These are phyloP conservation scores for Hyaloscypha hepaticicola DNA, from an alignment of 495 filamentous ascomycete species.

Conservation along the genomic window DNA sequence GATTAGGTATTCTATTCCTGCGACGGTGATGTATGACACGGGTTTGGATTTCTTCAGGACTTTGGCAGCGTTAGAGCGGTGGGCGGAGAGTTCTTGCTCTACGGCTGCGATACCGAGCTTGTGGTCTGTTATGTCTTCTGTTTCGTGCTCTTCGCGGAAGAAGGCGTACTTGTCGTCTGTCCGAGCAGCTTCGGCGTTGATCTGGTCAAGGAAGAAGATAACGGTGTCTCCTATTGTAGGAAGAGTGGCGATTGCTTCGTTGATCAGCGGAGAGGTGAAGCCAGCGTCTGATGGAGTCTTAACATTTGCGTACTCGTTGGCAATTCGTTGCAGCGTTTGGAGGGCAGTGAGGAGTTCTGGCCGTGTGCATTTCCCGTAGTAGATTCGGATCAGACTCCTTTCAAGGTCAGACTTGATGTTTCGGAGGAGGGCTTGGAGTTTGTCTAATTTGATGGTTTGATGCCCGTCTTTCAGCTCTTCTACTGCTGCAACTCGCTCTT, in stretches of 20 bases:
- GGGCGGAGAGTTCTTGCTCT: slow-evolving; percentile 79
- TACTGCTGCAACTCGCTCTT: slow-evolving; percentile 84
- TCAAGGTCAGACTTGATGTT: slow-evolving; percentile 83
- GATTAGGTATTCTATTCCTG: slow-evolving; percentile 92
- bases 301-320: slow-evolving; percentile 67
- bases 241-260: slow-evolving; percentile 69
- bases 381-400: slow-evolving; percentile 89
- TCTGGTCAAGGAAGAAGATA: slow-evolving; percentile 71
- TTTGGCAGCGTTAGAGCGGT: slow-evolving; percentile 67
- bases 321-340: slow-evolving; percentile 79
- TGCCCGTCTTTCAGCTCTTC: slow-evolving; percentile 78
- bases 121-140: slow-evolving; percentile 77
- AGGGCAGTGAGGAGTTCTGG: slow-evolving; percentile 84
- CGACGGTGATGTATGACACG: slow-evolving; percentile 74
- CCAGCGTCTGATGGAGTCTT: slow-evolving; percentile 65
- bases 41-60: slow-evolving; percentile 66
- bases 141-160: slow-evolving; percentile 84
- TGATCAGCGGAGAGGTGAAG: slow-evolving; percentile 70
- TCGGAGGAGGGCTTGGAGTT: slow-evolving; percentile 64
- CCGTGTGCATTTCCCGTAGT: slow-evolving; percentile 92
- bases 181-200: slow-evolving; percentile 80
- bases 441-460: slow-evolving; percentile 65
- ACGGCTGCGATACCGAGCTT: slow-evolving; percentile 91
- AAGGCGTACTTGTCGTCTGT: slow-evolving; percentile 92
- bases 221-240: slow-evolving; percentile 74